A percentile compares a stretch with the other conserved stretches of the same genome.
phyloP scores from a whole-genome alignment of 805 yeast species.

The Kazachstania viticola region DNA sequence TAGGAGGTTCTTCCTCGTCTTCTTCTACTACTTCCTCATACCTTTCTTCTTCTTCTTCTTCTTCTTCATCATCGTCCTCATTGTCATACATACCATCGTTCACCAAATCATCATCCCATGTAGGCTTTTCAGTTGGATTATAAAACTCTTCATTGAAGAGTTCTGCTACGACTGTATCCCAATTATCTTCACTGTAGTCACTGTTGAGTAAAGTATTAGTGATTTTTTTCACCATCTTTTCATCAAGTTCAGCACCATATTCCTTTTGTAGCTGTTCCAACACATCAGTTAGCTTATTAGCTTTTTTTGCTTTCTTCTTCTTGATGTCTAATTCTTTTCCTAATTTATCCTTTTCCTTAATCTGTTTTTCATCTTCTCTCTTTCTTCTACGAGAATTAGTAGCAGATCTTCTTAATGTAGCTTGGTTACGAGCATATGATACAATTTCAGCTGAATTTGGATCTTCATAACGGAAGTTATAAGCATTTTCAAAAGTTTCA shows the following conservation, averaged over 20 bases:
- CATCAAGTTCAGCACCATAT: conserved; percentile 39
- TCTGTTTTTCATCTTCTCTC: conserved; percentile 59
- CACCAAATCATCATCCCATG: conserved; percentile 49
- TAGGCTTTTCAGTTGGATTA: conserved; percentile 45
- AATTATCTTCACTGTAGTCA: conserved; percentile 80
- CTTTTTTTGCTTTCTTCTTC: conserved; percentile 63
- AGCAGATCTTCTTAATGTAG: conserved; percentile 75
- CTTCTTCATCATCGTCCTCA: conserved; percentile 16
- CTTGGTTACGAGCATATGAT: conserved; percentile 89
- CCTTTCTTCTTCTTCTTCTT: conserved; percentile 13
- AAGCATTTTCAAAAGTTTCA: conserved; percentile 82
- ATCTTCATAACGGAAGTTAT: conserved; percentile 91
- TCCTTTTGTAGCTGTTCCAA: conserved; percentile 32
- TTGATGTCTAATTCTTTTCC: conserved; percentile 50
- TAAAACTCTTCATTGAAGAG: conserved; percentile 81
- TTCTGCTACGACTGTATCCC: conserved; percentile 81
- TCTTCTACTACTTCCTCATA: conserved; percentile 25
- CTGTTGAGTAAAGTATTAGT: conserved; percentile 70
- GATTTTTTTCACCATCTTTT: conserved; percentile 48
- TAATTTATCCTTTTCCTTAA: conserved; percentile 37
- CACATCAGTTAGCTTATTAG: conserved; percentile 67
- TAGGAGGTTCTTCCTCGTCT: conserved; percentile 29
- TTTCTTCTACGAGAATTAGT: conserved; percentile 67
- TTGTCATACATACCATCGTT: conserved; percentile 33
- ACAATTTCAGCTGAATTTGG: conserved; percentile 83